A percentile compares a stretch with the other conserved stretches of the same genome.
phyloP scores from a whole-genome alignment of 805 yeast species.

The Candida silvatica region DNA sequence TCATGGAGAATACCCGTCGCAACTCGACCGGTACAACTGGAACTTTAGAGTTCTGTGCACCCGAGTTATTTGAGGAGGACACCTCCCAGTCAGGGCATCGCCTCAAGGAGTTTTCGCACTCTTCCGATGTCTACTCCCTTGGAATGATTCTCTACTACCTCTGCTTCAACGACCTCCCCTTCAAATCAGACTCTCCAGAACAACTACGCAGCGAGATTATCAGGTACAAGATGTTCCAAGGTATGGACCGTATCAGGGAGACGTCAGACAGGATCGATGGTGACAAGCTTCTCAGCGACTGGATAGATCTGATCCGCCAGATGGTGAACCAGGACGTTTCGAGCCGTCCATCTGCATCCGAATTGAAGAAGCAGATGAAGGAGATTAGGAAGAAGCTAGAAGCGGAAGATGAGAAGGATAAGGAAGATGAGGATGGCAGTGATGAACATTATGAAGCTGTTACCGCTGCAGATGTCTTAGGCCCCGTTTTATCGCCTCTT shows the following conservation, averaged over 20 bases:
- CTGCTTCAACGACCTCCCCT: conserved; percentile 69
- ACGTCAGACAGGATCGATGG: background rate
- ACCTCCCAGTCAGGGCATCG: conserved; percentile 17
- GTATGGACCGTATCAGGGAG: conserved; percentile 11
- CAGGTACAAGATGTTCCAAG: conserved; percentile 12
- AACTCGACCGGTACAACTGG: conserved; percentile 81
- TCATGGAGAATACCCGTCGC: conserved; percentile 55
- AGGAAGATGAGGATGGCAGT: background rate
- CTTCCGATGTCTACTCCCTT: conserved; percentile 73
- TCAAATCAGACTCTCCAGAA: conserved; percentile 21
- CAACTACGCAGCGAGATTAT: conserved; percentile 19
- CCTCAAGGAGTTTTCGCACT: conserved; percentile 52
- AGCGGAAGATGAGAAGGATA: no score
- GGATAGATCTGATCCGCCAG: conserved; percentile 23
- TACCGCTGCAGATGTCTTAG: no score
- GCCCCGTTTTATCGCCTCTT: no score
- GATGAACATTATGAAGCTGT: conserved; percentile 1
- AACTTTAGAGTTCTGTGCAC: conserved; percentile 82
- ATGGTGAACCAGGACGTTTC: conserved; percentile 23
- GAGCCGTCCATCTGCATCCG: conserved; percentile 34
- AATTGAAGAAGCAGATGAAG: conserved; percentile 24
- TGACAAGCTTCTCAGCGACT: conserved; percentile 25
- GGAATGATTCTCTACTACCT: conserved; percentile 77
- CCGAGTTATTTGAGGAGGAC: conserved; percentile 49
- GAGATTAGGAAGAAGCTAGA: conserved; percentile 7